Base-by-base conservation (phyloP, 768 basidiomycete species). In the Coprinopsis strossmayeri region DNA sequence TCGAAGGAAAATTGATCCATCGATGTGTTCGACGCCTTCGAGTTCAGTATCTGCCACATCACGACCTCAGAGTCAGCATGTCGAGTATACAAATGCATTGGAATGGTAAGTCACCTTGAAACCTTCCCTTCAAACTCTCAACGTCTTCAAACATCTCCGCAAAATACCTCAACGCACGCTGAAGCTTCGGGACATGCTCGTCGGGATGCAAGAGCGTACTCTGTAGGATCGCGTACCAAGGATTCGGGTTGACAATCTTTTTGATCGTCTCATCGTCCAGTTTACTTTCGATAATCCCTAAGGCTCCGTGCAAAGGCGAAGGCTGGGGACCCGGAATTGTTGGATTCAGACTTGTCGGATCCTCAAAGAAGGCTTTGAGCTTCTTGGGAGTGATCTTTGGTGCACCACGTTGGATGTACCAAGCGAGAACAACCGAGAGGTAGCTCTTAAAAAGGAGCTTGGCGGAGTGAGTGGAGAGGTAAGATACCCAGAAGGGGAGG, bases 1-100 rank as follows among this genome's bases (percentile, higher is more conserved):
- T 32, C 82, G 66, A 24, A 81, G 53, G 58, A 85, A 86, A 30
- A 85, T 51, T 11, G 75, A 75, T 5, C 82, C 82, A 55, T 84
- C 84, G 13, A 72, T 54, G 42, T 64, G 52, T 35, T 74, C 73
- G 7, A 66, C 70, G 18, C 72, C 79, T 25, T 70, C 64, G 23
- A 80, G 60, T 40, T 73, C 64, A 5, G 67, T 67, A 0, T 49
- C 30, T 23, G n/a, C n/a, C n/a, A n/a, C n/a, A n/a, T n/a, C n/a
- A 42, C 38, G 5, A n/a, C 13, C 5, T 35, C 34, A 26, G 27
- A 41, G 4, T 10, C 28, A 7, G 7, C 15, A 15, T 32, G 9
- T 15, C 30, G 7, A 13, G 30, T 32, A 15, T 7, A 32, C 30
- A 7, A 7, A 15, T 7, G 15, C 30, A 32, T 32, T 15, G 30